Base-by-base conservation (phyloP, 176 grass and related monocot species). In the Triticum aestivum region DNA sequence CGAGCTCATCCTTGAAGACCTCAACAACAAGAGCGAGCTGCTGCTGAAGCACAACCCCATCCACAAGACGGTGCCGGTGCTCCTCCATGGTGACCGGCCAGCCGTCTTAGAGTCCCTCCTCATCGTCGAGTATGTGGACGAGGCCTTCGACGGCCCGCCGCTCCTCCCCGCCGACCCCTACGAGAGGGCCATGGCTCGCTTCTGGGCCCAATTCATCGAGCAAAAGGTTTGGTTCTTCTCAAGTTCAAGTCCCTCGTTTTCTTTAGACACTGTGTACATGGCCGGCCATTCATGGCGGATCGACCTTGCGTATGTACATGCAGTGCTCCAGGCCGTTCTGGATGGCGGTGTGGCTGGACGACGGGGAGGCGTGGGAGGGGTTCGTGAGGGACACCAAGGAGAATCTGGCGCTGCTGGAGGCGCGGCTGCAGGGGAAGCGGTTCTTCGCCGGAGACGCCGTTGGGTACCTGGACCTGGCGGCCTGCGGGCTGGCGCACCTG, bases 1-100 rank as follows among this genome's bases (percentile, higher is more conserved):
- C 7, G 29, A 82, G 44, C 79, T 82, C 27, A 69, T 82, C 44
- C 42, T 35, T 1, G 79, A 81, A 21, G 75, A 94, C 45, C 42
- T 87, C 21, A 11, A 3, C 12, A 82, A 79, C 86, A 94, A 94
- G 77, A 89, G 89, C 51, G 68, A 86, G 11, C 54, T 87, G 68
- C 81, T 94, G 30, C 86, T 89, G 8, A 26, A 0, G 24, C 39
- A 49, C 51, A 94, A 91, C 72, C 92, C 81, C 32, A 21, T 83
- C 21, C 8, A 83, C 65, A 87, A 78, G 52, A 27, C 49, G 9
- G 30, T 87, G 13, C 84, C 84, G 34, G 84, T 90, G 5, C 72
- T 90, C 79, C 63, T 84, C 32, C 84, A 87, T 6, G 61, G 69
- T 32, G 89, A 63, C 21, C 66, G 33, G 13, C 73, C 73, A 0